phyloP scores from a whole-genome alignment of 2,329 filamentous ascomycete genomes.

The Trichoderma sp. region DNA sequence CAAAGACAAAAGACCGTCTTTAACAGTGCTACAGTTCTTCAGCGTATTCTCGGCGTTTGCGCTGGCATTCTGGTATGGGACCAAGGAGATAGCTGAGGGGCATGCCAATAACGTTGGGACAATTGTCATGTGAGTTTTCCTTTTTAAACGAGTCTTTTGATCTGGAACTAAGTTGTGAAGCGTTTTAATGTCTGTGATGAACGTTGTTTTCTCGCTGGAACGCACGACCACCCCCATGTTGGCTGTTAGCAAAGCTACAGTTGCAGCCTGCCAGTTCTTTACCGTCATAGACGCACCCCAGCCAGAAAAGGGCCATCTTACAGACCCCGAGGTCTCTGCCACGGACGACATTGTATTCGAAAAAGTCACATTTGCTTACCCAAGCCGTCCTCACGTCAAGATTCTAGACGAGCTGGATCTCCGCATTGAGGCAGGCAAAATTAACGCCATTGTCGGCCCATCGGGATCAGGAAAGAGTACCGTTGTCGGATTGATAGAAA shows the following conservation, averaged over 20 bases:
- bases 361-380: constrained; percentile 72
- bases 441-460: constrained; percentile 73
- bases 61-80: constrained; percentile 65
- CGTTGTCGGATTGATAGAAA: constrained; percentile 68
- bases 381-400: constrained; percentile 63
- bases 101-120: constrained; percentile 52
- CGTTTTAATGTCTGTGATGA: constrained; percentile 60
- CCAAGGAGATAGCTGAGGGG: constrained; percentile 51
- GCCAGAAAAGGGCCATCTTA: constrained; percentile 40
- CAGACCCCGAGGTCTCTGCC: constrained; percentile 42
- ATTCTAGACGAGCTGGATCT: constrained; percentile 63
- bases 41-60: constrained; percentile 55
- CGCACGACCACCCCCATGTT: constrained; percentile 60
- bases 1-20: neutral
- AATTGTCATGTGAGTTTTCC: constrained; percentile 53
- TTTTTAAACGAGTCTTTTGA: neutral
- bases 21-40: constrained; percentile 48
- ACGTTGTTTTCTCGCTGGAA: constrained; percentile 59
- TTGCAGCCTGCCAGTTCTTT: constrained; percentile 61
- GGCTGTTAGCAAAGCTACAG: constrained; percentile 58
- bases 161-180: constrained; percentile 30
- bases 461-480: constrained; percentile 76
- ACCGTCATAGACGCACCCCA: constrained; percentile 53
- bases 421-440: constrained; percentile 62
- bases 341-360: constrained; percentile 52